Evolutionary conservation across 2,329 filamentous ascomycete species (phyloP).

Genomic region (Penicillium sp.): DNA sequence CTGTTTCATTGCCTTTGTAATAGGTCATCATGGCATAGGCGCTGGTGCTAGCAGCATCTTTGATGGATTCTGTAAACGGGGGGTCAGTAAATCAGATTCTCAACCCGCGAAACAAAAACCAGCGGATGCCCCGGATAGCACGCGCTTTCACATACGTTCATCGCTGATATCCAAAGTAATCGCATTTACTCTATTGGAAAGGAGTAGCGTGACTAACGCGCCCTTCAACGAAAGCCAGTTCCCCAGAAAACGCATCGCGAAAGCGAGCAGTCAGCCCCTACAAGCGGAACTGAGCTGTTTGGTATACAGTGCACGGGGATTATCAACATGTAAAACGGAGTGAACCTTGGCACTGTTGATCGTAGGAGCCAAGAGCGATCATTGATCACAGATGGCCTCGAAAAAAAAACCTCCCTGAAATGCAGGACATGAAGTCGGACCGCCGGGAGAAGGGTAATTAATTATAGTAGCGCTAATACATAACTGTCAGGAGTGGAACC

Average conservation of each 20-base stretch:
- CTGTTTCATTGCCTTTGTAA: constrained; percentile 49
- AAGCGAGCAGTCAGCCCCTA: background rate
- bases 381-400: background rate
- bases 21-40: constrained; percentile 48
- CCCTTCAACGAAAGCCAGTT: background rate
- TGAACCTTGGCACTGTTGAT: background rate
- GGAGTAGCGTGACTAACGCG: background rate
- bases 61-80: constrained; percentile 38
- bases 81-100: constrained; percentile 7
- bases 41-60: constrained; percentile 40
- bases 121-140: background rate
- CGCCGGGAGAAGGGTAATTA: background rate
- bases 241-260: background rate
- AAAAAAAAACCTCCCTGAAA: background rate
- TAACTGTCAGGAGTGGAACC: background rate
- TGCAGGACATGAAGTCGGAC: background rate
- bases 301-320: background rate
- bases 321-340: background rate
- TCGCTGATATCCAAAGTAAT: constrained; percentile 5
- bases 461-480: background rate
- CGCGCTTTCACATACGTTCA: constrained; percentile 1
- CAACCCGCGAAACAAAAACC: no score
- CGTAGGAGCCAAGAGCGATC: background rate
- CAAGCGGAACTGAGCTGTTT: background rate
- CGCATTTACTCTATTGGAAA: background rate